Evolutionary conservation across 805 yeast genomes (phyloP), one percentile per base, ranked within the genome.

Genomic region (Millerozyma miso): DNA sequence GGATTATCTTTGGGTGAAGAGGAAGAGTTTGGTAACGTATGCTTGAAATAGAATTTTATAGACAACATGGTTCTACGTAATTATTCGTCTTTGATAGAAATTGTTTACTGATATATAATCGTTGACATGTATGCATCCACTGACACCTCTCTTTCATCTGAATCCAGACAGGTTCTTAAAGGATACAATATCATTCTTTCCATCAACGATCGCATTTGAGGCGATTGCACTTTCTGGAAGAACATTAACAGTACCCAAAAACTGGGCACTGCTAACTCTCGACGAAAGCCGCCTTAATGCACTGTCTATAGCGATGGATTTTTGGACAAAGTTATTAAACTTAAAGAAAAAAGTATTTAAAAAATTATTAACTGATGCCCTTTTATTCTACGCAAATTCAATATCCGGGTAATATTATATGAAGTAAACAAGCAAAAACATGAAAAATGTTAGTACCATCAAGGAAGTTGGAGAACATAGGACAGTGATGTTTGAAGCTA

Each of bases 301-400:
- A 80, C 85, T 80, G 85, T 80, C 85, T 79, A 63, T 58, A 63
- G 81, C 72, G 80, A 76, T 70, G 83, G 84, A 76, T 67, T 74
- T 77, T 78, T 76, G 83, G 83, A 80, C 82, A 79, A 78, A 79
- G 83, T 77, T 61, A 62, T 59, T 48, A 32, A 15, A 32, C 29
- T 23, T 23, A 50, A 58, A 50, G 52, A 55, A 56, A 52, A 49
- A 38, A 23, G 20, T 33, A 40, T 23, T 29, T 37, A 29, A 43
- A 35, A 17, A 7, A 40, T 8, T n/a, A 40, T 5, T 18, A 7
- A 10, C 18, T 20, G 16, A 17, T 35, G 40, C 32, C 17, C 38
- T 33, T 38, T 23, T 23, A 35, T 40, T 26, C 31, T 35, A 29
- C 12, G 10, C 10, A 20, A 20, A 19, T 33, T 7, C 10, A 6